Evolutionary conservation across 345 rosid genomes (phyloP), one percentile per base, ranked within the genome.

Genomic region (Brassica rapa): DNA sequence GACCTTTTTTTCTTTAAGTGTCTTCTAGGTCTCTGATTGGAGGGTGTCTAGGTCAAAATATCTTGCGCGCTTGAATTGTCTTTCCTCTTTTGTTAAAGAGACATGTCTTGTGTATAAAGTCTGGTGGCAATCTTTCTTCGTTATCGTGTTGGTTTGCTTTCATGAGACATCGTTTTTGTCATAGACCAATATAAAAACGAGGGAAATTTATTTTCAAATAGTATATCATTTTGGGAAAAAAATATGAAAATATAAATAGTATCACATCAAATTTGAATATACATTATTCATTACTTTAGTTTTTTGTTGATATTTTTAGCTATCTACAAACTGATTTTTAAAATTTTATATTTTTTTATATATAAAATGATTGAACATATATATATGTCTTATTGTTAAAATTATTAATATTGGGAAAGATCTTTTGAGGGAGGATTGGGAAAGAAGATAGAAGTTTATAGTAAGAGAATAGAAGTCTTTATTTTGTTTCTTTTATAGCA

Each of bases 21-120:
- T n/a, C 11, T 62, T 46, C 53, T 46, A n/a, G 66, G 66, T 29
- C 4, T 0, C 5, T 61, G 25, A 29, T 77, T 71, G 10, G 37
- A 37, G 53, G 39, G 59, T 15, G 6, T 49, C 15, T 70, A 72
- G 51, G 63, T 66, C 30, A 68, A 72, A 43, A 11, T 62, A 12
- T 62, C 49, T 57, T 15, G 23, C 46, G 39, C 27, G 67, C 24
- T 65, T 32, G 62, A n/a, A 71, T 11, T 24, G 23, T 43, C 5
- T 71, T 78, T 66, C 82, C 63, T 72, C 62, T 66, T 78, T 2
- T 78, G 77, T 60, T 64, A 8, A 71, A 5, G 32, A 29, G 8
- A 30, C 27, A 33, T 30, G 23, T 66, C 8, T 0, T 63, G 39
- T n/a, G 5, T 5, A 6, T 46, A 2, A 15, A 59, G 5, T 59